These are phyloP conservation scores for Papiliotrema flavescens DNA, from an alignment of 1,284 basidiomycete species.

Conservation along the genomic window DNA sequence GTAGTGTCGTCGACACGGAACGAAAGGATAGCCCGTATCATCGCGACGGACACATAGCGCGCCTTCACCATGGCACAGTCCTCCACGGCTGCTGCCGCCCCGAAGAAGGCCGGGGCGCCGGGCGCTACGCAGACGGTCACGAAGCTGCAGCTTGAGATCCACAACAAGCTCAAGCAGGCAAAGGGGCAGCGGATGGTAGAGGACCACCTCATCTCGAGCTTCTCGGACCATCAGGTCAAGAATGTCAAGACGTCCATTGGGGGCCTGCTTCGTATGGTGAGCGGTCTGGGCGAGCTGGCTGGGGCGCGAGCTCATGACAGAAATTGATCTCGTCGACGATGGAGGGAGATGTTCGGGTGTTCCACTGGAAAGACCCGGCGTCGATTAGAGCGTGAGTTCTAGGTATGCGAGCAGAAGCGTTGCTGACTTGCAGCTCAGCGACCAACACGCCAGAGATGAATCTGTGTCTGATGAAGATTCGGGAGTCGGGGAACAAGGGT, in stretches of 20 bases:
- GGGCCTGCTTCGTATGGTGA: background rate
- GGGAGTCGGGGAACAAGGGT: conserved; percentile 17
- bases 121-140: background rate
- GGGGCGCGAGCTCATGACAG: background rate
- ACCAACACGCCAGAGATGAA: conserved; percentile 1
- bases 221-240: background rate
- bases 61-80: background rate
- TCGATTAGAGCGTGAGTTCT: background rate
- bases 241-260: background rate
- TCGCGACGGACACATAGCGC: too few relatives aligned
- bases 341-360: background rate
- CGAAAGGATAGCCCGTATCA: too few relatives aligned
- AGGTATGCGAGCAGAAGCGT: background rate
- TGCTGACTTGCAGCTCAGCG: background rate
- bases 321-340: background rate
- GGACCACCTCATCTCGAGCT: background rate
- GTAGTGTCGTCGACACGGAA: too few relatives aligned
- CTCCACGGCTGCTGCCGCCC: background rate
- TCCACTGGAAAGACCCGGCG: background rate
- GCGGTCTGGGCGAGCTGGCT: background rate
- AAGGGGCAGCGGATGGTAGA: background rate
- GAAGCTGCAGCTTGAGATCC: background rate
- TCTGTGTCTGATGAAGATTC: conserved; percentile 4
- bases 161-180: background rate
- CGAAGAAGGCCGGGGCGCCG: background rate